phyloP scores from a whole-genome alignment of 2,329 filamentous ascomycete genomes.

The Colletotrichum navitas region DNA sequence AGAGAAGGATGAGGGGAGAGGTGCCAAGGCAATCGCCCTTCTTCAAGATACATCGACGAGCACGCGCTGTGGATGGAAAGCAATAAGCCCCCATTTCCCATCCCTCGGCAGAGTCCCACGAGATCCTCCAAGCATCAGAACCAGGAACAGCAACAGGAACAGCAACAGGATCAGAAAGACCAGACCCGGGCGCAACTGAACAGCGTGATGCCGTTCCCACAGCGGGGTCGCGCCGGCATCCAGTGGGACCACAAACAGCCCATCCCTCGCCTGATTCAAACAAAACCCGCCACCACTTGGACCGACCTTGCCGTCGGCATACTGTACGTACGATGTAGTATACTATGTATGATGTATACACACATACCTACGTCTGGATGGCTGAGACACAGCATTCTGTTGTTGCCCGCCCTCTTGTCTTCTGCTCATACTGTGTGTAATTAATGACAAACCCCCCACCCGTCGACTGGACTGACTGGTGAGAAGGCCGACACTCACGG shows the following conservation, averaged over 20 bases:
- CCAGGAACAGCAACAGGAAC: neutral
- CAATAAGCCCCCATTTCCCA: neutral
- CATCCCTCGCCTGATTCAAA: slow-evolving; percentile 33
- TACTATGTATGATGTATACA: too few relatives aligned
- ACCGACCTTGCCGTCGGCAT: slow-evolving; percentile 12
- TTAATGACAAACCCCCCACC: neutral
- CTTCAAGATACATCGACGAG: neutral
- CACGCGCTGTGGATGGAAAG: too few relatives aligned
- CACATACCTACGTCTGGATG: neutral
- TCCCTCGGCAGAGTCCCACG: slow-evolving; percentile 10
- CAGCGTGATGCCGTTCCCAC: slow-evolving; percentile 10
- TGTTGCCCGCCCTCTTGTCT: neutral
- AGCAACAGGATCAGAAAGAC: neutral
- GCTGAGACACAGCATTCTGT: slow-evolving; percentile 2
- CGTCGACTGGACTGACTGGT: neutral
- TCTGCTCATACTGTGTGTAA: neutral
- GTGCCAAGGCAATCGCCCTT: neutral
- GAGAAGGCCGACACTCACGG: slow-evolving; percentile 8
- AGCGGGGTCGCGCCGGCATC: slow-evolving; percentile 8
- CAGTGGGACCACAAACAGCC: slow-evolving; percentile 39
- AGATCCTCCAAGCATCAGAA: slow-evolving; percentile 14
- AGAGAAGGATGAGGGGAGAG: too few relatives aligned
- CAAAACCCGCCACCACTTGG: too few relatives aligned
- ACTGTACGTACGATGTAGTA: too few relatives aligned
- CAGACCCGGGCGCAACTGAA: neutral